Conservation (phyloP, 2,329 filamentous ascomycete genomes). For the Claviceps arundinis region DNA sequence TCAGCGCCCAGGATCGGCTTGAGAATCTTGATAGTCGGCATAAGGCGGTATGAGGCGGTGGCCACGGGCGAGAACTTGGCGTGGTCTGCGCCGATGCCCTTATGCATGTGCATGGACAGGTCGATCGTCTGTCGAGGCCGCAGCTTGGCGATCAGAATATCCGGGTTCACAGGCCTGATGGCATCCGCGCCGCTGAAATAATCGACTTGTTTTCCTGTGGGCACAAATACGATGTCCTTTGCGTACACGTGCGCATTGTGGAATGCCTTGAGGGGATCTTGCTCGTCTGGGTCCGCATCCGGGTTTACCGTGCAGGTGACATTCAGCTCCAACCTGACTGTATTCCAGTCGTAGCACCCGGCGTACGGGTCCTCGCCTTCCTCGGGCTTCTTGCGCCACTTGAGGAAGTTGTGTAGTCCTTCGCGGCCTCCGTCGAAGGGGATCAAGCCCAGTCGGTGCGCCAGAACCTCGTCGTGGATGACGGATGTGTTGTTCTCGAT, state of each 20-base stretch:
- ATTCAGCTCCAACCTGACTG: conserved; percentile 63
- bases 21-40: conserved; percentile 77
- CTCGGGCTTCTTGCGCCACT: conserved; percentile 62
- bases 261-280: conserved; percentile 74
- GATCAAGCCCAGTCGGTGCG: conserved; percentile 78
- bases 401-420: conserved; percentile 64
- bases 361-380: conserved; percentile 48
- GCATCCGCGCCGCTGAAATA: conserved; percentile 55
- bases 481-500: conserved; percentile 95
- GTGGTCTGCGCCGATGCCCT: conserved; percentile 87
- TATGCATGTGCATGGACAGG: conserved; percentile 84
- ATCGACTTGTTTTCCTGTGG: conserved; percentile 57
- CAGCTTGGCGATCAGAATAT: conserved; percentile 89
- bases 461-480: conserved; percentile 93
- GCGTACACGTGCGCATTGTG: conserved; percentile 75
- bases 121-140: conserved; percentile 80
- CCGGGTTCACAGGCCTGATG: conserved; percentile 71
- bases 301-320: conserved; percentile 70
- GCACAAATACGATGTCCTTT: conserved; percentile 60
- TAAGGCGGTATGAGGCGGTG: conserved; percentile 80
- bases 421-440: conserved; percentile 70
- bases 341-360: conserved; percentile 68
- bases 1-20: conserved; percentile 75
- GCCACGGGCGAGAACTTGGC: conserved; percentile 96
- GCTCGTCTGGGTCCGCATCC: conserved; percentile 57